Percentiles rank a stretch among this genome's conserved stretches.
phyloP scores from a whole-genome alignment of 768 basidiomycete species.

The Boletellus emodensis region DNA sequence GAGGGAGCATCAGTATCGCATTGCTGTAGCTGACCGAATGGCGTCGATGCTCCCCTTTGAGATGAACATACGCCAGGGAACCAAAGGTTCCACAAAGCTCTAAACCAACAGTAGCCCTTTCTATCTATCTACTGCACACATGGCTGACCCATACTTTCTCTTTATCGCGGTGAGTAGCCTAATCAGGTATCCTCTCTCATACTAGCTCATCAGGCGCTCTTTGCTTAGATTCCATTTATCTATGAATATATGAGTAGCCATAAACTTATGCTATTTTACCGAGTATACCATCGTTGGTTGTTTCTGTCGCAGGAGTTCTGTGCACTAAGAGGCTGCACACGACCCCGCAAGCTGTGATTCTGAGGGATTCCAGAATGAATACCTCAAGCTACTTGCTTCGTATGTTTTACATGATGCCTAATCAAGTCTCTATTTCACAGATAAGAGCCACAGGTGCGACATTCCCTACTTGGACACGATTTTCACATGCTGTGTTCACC shows the following conservation, averaged over 20 bases:
- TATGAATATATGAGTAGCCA: no score
- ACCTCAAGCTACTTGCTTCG: not conserved
- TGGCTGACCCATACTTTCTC: not conserved
- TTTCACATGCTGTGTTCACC: not conserved
- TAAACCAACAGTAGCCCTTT: conserved; percentile 5
- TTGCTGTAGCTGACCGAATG: conserved; percentile 62
- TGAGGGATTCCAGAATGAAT: not conserved
- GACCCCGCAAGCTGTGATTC: not conserved
- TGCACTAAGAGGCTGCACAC: conserved; percentile 3
- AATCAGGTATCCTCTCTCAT: not conserved
- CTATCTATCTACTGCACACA: not conserved
- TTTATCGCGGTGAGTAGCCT: conserved; percentile 1
- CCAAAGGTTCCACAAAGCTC: conserved; percentile 18
- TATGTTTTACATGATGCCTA: no score
- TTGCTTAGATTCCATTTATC: no score
- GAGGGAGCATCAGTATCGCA: conserved; percentile 61
- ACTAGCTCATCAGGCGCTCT: no score
- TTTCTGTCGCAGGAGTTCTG: not conserved
- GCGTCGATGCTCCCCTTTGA: conserved; percentile 40
- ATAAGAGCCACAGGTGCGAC: no score
- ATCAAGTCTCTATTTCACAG: no score
- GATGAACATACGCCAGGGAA: conserved; percentile 24
- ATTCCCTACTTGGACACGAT: not conserved
- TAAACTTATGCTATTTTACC: no score
- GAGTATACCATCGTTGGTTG: not conserved